Conservation (phyloP, 2,329 filamentous ascomycete species). For the Scolecobasidium constrictum region DNA sequence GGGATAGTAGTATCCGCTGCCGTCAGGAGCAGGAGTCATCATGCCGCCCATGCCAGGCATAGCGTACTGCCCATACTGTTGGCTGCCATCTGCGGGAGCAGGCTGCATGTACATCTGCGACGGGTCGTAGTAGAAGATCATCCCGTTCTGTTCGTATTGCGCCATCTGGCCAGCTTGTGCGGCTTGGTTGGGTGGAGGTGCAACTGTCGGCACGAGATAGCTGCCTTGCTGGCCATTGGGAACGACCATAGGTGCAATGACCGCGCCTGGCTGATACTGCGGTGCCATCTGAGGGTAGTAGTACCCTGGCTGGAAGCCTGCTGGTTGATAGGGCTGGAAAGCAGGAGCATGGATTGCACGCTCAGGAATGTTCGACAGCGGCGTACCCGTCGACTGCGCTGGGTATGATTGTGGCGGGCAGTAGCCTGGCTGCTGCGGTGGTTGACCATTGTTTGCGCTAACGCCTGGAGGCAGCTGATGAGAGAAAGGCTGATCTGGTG, state of each 20-base stretch:
- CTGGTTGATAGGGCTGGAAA: slow-evolving; percentile 66
- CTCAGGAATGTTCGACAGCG: slow-evolving; percentile 85
- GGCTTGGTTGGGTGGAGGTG: slow-evolving; percentile 15
- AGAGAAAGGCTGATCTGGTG: slow-evolving; percentile 68
- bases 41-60: slow-evolving; percentile 64
- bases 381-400: slow-evolving; percentile 64
- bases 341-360: slow-evolving; percentile 81
- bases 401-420: slow-evolving; percentile 59
- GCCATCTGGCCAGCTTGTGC: slow-evolving; percentile 14
- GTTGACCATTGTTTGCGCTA: slow-evolving; percentile 26
- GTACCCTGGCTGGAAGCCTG: slow-evolving; percentile 49
- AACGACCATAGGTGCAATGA: slow-evolving; percentile 45
- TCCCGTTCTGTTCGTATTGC: slow-evolving; percentile 90
- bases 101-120: slow-evolving; percentile 44
- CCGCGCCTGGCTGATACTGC: slow-evolving; percentile 32
- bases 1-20: slow-evolving; percentile 40
- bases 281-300: slow-evolving; percentile 49
- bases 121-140: slow-evolving; percentile 88
- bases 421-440: slow-evolving; percentile 22
- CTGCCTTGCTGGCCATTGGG: slow-evolving; percentile 41
- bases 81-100: slow-evolving; percentile 2
- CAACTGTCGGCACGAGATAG: slow-evolving; percentile 27
- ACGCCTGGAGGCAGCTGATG: slow-evolving; percentile 82
- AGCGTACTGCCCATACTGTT: slow-evolving; percentile 33
- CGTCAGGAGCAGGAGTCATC: slow-evolving; percentile 52